These are phyloP conservation scores for Ceratocystiopsis minuta DNA, from an alignment of 2,329 filamentous ascomycete species.

Conservation along the genomic window DNA sequence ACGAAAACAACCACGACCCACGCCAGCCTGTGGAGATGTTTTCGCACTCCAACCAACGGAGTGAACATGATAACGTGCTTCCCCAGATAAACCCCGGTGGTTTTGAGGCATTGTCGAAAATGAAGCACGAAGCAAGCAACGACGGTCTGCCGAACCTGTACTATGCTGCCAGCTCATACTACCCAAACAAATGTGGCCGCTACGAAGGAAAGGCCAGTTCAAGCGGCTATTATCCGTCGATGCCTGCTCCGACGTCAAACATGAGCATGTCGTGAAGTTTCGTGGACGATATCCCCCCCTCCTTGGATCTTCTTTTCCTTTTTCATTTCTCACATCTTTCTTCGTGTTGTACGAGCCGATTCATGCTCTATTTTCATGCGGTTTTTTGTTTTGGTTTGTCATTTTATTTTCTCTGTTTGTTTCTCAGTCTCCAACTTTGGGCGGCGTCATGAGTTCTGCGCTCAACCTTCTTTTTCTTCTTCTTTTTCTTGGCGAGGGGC, in stretches of 20 bases:
- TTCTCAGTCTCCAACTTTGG: too few species aligned
- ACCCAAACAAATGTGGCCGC: constrained; percentile 24
- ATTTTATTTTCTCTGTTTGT: too few species aligned
- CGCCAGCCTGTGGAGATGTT: constrained; percentile 32
- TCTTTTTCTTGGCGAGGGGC: background rate
- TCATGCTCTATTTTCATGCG: too few species aligned
- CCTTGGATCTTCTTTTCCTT: too few species aligned
- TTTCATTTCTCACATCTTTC: too few species aligned
- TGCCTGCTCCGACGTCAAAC: constrained; percentile 26
- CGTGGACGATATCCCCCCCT: too few species aligned
- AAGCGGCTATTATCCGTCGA: constrained; percentile 33
- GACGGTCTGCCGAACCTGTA: constrained; percentile 28
- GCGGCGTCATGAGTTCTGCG: too few species aligned
- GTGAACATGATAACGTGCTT: constrained; percentile 16
- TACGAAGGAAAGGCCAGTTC: constrained; percentile 36
- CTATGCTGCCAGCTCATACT: constrained; percentile 23
- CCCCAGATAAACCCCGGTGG: constrained; percentile 13
- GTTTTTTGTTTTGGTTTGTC: too few species aligned
- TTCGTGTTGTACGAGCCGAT: background rate
- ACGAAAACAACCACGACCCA: constrained; percentile 27
- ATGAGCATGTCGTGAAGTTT: constrained; percentile 25
- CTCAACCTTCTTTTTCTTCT: background rate
- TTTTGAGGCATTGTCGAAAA: constrained; percentile 18
- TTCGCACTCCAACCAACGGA: constrained; percentile 16
- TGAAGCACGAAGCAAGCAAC: constrained; percentile 30